Conservation (phyloP, 2,329 filamentous ascomycete species). For the Pseudopyricularia javanii region DNA sequence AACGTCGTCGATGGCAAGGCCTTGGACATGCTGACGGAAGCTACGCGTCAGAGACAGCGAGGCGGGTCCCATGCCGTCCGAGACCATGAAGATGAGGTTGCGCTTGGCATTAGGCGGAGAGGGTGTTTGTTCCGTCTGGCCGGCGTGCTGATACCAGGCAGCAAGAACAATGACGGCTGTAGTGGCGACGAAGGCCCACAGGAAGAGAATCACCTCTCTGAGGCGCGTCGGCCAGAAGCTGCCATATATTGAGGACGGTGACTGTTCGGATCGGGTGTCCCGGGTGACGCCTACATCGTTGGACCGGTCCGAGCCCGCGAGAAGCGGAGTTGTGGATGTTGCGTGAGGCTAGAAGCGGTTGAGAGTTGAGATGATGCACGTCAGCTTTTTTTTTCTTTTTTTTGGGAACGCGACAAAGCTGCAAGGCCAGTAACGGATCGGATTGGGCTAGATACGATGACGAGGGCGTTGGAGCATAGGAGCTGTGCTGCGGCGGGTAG, state of each 20-base stretch:
- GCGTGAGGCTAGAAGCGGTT: conserved; percentile 20
- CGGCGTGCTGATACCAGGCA: conserved; percentile 63
- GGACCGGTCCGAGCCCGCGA: conserved; percentile 19
- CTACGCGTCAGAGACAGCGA: conserved; percentile 77
- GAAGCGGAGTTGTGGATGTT: conserved; percentile 24
- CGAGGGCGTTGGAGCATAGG: too few species aligned
- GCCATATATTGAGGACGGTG: neutral
- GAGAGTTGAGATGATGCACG: neutral
- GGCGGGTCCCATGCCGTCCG: conserved; percentile 94
- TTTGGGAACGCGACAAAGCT: too few species aligned
- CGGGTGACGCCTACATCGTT: conserved; percentile 9
- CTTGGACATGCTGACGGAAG: conserved; percentile 68
- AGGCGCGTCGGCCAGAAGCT: conserved; percentile 24
- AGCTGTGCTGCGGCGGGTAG: too few species aligned
- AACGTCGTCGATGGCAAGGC: conserved; percentile 61
- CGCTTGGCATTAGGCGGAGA: conserved; percentile 68
- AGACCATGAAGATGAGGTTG: conserved; percentile 98
- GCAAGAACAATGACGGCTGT: conserved; percentile 67
- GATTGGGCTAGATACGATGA: too few species aligned
- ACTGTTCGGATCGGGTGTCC: conserved; percentile 12
- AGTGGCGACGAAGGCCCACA: conserved; percentile 75
- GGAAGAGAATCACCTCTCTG: conserved; percentile 64
- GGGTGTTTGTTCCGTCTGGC: conserved; percentile 29
- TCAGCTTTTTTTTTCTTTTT: too few species aligned
- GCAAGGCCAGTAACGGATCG: too few species aligned